Conservation (phyloP, 2,329 filamentous ascomycete species). For the Metarhizium robertsii region DNA sequence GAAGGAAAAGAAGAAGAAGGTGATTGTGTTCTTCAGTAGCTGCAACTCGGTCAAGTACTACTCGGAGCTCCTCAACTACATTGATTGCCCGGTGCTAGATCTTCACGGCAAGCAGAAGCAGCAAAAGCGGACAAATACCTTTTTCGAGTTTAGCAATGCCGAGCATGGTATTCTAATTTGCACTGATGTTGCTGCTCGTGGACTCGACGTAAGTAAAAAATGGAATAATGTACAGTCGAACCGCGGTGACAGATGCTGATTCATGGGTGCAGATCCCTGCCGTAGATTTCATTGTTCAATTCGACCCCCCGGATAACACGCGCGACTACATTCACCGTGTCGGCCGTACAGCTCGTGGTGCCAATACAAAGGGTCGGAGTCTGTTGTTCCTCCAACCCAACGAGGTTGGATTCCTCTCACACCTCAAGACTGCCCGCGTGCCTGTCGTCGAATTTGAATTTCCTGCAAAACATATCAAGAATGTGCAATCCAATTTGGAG, state of each 20-base stretch:
- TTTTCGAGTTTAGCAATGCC: slow-evolving; percentile 82
- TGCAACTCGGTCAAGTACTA: slow-evolving; percentile 96
- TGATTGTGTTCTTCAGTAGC: slow-evolving; percentile 92
- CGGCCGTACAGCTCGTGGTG: slow-evolving; percentile 82
- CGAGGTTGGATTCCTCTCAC: slow-evolving; percentile 85
- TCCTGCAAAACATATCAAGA: slow-evolving; percentile 81
- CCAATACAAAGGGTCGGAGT: slow-evolving; percentile 74
- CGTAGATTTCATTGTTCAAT: slow-evolving; percentile 95
- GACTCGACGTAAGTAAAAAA: slow-evolving; percentile 60
- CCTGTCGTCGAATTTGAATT: slow-evolving; percentile 96
- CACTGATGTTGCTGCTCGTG: slow-evolving; percentile 91
- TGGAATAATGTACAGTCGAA: neutral
- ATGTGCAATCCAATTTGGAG: slow-evolving; percentile 85
- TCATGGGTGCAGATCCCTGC: slow-evolving; percentile 58
- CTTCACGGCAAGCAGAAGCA: slow-evolving; percentile 96
- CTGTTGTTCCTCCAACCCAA: slow-evolving; percentile 89
- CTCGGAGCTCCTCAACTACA: slow-evolving; percentile 92
- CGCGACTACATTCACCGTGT: slow-evolving; percentile 93
- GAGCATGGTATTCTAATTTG: slow-evolving; percentile 83
- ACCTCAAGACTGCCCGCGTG: slow-evolving; percentile 84
- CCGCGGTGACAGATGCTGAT: neutral
- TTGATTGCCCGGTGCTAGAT: slow-evolving; percentile 81
- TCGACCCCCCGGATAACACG: slow-evolving; percentile 86
- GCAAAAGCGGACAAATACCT: slow-evolving; percentile 96
- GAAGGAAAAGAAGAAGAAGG: slow-evolving; percentile 81